Base-by-base conservation (phyloP, 148 eudicot species). In the Chenopodium album region DNA sequence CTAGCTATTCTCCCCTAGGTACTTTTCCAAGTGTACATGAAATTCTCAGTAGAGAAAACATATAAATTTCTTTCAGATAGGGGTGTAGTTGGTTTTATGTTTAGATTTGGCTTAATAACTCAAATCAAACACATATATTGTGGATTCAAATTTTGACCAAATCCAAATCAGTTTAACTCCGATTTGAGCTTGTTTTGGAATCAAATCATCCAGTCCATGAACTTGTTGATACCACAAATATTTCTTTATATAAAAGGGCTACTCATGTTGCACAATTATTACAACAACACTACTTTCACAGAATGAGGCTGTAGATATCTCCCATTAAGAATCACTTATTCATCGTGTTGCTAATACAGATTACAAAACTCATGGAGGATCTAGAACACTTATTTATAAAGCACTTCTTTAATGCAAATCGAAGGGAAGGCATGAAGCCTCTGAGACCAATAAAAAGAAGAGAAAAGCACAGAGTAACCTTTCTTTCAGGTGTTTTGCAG, bases 391-490 rank as follows among this genome's bases (percentile, higher is more conserved):
- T 89, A 28, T 90, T 91, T 73, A 85, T 90, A 77, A 92, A 92
- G 84, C 88, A 94, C 82, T 94, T 94, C 73, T 87, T 86, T n/a
- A 88, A 89, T 78, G 88, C 90, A 20, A 89, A 94, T 82, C 91
- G 93, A 78, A 86, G 87, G 34, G 86, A 89, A 88, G 97, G 95
- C 78, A 94, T 94, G 98, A 91, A 88, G 78, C 80, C 79, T 34
- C 82, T 91, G 82, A 88, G 92, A 87, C 92, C 88, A 76, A 90
- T 50, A 54, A 82, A 73, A 73, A 90, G 82, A 87, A 91, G 76
- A 81, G 95, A 90, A 76, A 87, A 79, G 82, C 97, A 94, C 80
- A 81, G 89, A 9, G 86, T 92, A 79, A 88, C 98, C 83, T 92
- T 92, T 79, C 85, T 87, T 71, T 89, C 91, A 63, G 98, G 98